These are phyloP conservation scores for Castanea sativa DNA, from an alignment of 306 rosid species.

Conservation along the genomic window DNA sequence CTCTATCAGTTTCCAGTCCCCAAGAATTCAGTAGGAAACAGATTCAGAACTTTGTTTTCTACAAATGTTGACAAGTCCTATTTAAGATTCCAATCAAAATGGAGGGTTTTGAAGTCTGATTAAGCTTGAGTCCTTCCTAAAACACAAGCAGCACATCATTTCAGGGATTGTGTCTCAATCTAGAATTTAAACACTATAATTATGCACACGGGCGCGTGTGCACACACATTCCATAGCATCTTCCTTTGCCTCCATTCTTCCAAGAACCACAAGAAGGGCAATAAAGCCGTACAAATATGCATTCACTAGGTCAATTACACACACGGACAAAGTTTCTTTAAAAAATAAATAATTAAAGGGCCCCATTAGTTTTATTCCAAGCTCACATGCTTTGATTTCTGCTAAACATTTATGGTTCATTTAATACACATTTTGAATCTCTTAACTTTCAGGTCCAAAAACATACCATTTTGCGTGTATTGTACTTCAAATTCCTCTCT, in stretches of 20 bases:
- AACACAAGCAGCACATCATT: not conserved
- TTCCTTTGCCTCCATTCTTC: not conserved
- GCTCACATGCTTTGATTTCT: not conserved
- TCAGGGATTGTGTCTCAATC: not conserved
- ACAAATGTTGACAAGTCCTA: not conserved
- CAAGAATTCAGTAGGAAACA: not conserved
- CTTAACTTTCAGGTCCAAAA: conserved; percentile 23
- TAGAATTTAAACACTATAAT: not conserved
- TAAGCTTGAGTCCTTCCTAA: not conserved
- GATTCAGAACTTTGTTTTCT: not conserved
- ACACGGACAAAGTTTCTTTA: not conserved
- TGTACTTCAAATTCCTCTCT: conserved; percentile 21
- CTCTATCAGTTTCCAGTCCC: too few relatives aligned
- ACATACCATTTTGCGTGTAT: conserved; percentile 48
- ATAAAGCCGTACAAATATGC: not conserved
- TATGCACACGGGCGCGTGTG: accelerated
- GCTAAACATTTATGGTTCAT: not conserved
- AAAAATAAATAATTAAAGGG: not conserved
- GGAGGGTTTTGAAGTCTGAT: not conserved
- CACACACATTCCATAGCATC: not conserved
- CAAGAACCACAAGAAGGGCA: not conserved
- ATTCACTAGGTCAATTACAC: not conserved
- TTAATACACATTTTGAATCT: conserved; percentile 5
- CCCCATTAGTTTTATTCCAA: not conserved
- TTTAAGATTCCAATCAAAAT: not conserved